These are phyloP conservation scores for Aspergillus ruber DNA, from an alignment of 2,329 filamentous ascomycete species.

Conservation along the genomic window DNA sequence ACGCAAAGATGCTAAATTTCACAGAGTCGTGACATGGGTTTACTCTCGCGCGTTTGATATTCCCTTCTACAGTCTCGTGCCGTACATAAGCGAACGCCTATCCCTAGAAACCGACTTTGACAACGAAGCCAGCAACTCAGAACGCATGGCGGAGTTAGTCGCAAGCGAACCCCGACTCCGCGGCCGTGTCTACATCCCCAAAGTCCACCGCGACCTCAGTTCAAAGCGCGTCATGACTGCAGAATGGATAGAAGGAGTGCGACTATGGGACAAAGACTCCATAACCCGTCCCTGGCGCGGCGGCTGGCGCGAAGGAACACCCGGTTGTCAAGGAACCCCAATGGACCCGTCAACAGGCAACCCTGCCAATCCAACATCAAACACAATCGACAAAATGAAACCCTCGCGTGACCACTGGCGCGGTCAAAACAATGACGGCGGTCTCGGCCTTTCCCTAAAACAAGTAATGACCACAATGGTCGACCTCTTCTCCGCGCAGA, in stretches of 20 bases:
- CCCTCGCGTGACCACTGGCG: slow-evolving; percentile 74
- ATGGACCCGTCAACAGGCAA: slow-evolving; percentile 51
- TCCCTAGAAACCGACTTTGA: slow-evolving; percentile 90
- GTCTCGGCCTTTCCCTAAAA: slow-evolving; percentile 72
- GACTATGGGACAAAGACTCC: slow-evolving; percentile 84
- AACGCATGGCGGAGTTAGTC: slow-evolving; percentile 73
- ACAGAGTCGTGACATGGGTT: slow-evolving; percentile 67
- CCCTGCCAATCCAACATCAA: slow-evolving; percentile 32
- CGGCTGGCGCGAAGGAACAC: slow-evolving; percentile 67
- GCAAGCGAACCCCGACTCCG: slow-evolving; percentile 67
- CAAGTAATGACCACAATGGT: slow-evolving; percentile 96
- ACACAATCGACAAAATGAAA: slow-evolving; percentile 56
- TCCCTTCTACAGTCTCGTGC: slow-evolving; percentile 84
- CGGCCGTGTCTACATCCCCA: slow-evolving; percentile 79
- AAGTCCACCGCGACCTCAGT: slow-evolving; percentile 74
- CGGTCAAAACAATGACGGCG: slow-evolving; percentile 65
- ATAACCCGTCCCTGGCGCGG: slow-evolving; percentile 74
- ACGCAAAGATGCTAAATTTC: slow-evolving; percentile 9
- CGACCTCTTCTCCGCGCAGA: slow-evolving; percentile 92
- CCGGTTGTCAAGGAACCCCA: slow-evolving; percentile 64
- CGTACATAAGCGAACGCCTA: slow-evolving; percentile 87
- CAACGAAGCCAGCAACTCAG: slow-evolving; percentile 83
- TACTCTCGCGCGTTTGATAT: slow-evolving; percentile 88
- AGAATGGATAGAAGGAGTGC: slow-evolving; percentile 94
- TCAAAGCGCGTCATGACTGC: slow-evolving; percentile 82